Evolutionary conservation across 2,329 filamentous ascomycete genomes (phyloP), one percentile per base, ranked within the genome.

Genomic region (Verruconis gallopava): DNA sequence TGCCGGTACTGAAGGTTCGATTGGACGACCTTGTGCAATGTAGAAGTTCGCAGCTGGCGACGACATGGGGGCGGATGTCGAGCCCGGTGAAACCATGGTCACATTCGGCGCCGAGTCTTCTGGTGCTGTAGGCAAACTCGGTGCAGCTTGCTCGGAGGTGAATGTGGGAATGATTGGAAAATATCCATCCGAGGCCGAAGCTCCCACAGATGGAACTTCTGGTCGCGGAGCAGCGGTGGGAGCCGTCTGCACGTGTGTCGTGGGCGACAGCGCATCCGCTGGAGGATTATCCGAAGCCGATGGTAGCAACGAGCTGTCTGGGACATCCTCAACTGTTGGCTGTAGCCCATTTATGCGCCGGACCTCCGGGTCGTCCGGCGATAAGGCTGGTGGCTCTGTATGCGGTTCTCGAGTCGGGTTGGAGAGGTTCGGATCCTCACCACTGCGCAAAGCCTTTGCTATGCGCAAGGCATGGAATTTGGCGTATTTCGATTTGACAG

Each of bases 401-500:
- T 62, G 53, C 21, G 66, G 62, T 43, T 74, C 68, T 41, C 78
- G 69, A 44, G 75, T 75, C 0, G 89, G 89, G 54, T 96, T 96
- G 5, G 84, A 82, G 15, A 81, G 77, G 60, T 98, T 98, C 3
- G 91, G 91, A 55, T 98, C 88, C 49, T 84, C 80, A 42, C 86
- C 86, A 32, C 88, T 83, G 55, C 88, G 91, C 53, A 95, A 73
- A 9, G 91, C 91, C 62, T 85, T 94, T 13, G 83, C 71, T 55
- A 98, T 98, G 44, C 91, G 77, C 25, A 89, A 67, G 2, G 89
- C 88, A 59, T 96, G 93, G 72, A 85, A 98, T 61, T 96, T 98
- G 33, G 89, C 86, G 57, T 85, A 98, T 59, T 93, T 95, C 62
- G 89, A 85, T 68, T 94, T 96, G 42, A 85, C 75, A 30, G 77